Conservation (phyloP, 495 filamentous ascomycete species). For the Peziza echinospora region DNA sequence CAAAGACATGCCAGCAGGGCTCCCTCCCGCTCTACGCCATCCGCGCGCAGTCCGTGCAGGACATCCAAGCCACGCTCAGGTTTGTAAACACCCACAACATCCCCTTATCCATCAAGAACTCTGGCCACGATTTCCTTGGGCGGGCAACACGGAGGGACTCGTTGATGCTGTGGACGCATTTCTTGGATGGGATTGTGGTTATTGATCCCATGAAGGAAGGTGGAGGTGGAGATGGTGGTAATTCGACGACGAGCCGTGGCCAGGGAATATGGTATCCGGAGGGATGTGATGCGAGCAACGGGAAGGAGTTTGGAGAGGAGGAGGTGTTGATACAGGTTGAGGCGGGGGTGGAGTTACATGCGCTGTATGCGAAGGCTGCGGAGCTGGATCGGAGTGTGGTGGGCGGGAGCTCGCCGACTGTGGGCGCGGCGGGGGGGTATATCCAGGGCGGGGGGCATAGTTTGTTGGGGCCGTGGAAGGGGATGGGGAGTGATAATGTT, state of each 20-base stretch:
- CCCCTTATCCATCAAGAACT: slow-evolving; percentile 21
- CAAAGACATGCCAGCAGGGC: slow-evolving; percentile 13
- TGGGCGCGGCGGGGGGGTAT: slow-evolving; percentile 21
- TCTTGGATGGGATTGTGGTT: slow-evolving; percentile 23
- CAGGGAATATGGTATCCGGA: slow-evolving; percentile 5
- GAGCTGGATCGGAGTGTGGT: slow-evolving; percentile 13
- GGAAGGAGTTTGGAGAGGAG: background rate
- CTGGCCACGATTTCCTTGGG: slow-evolving; percentile 18
- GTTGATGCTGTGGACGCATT: slow-evolving; percentile 30
- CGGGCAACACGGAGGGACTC: slow-evolving; percentile 21
- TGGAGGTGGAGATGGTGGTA: too few relatives aligned
- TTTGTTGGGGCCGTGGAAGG: slow-evolving; percentile 17
- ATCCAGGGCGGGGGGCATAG: slow-evolving; percentile 21
- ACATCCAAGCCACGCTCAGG: slow-evolving; percentile 19
- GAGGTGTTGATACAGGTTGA: slow-evolving; percentile 14
- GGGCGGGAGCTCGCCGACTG: slow-evolving; percentile 16
- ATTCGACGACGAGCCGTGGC: too few relatives aligned
- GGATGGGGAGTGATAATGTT: slow-evolving; percentile 23
- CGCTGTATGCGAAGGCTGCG: slow-evolving; percentile 13
- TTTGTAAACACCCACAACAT: slow-evolving; percentile 17
- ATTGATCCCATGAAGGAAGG: too few relatives aligned
- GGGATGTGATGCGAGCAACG: slow-evolving; percentile 3
- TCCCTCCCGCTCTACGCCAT: slow-evolving; percentile 17
- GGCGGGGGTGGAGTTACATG: slow-evolving; percentile 12
- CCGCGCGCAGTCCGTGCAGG: slow-evolving; percentile 7